phyloP scores from a whole-genome alignment of 2,329 filamentous ascomycete genomes.

The Raffaelea deltoideospora region DNA sequence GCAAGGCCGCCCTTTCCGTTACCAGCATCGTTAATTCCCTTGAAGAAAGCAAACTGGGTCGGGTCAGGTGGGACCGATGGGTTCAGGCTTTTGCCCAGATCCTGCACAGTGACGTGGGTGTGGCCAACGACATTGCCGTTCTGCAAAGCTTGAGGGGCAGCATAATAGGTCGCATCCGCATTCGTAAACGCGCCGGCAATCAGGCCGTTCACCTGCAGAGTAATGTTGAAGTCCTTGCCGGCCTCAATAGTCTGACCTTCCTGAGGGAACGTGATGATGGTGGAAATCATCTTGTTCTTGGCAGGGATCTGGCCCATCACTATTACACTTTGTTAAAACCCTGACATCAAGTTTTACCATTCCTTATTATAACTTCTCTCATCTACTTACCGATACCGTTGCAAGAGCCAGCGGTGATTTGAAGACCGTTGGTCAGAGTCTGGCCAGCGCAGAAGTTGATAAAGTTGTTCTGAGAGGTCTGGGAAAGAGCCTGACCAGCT shows the following conservation, averaged over 20 bases:
- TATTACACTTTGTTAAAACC: slow-evolving; percentile 10
- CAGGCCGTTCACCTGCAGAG: slow-evolving; percentile 36
- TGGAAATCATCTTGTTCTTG: slow-evolving; percentile 39
- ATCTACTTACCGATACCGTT: slow-evolving; percentile 41
- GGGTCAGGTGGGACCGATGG: slow-evolving; percentile 34
- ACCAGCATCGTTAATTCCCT: slow-evolving; percentile 24
- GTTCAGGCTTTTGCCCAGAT: slow-evolving; percentile 33
- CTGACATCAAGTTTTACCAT: neutral
- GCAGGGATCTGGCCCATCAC: slow-evolving; percentile 44
- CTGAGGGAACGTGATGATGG: slow-evolving; percentile 33
- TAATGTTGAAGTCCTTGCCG: slow-evolving; percentile 36
- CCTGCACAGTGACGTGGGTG: slow-evolving; percentile 43
- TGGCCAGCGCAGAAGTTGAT: slow-evolving; percentile 45
- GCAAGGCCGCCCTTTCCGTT: slow-evolving; percentile 21
- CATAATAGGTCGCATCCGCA: slow-evolving; percentile 42
- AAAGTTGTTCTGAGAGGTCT: slow-evolving; percentile 33
- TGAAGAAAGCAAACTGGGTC: slow-evolving; percentile 27
- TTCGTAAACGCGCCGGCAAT: slow-evolving; percentile 44
- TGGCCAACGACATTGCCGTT: slow-evolving; percentile 39
- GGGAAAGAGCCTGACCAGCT: slow-evolving; percentile 14
- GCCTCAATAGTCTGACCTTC: slow-evolving; percentile 30
- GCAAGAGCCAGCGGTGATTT: slow-evolving; percentile 42
- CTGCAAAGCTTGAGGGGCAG: slow-evolving; percentile 37
- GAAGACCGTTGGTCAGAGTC: slow-evolving; percentile 44
- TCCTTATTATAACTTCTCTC: no score